Evolutionary conservation across 495 filamentous ascomycete species (phyloP).

Genomic region (Hyaloscypha hepaticicola): DNA sequence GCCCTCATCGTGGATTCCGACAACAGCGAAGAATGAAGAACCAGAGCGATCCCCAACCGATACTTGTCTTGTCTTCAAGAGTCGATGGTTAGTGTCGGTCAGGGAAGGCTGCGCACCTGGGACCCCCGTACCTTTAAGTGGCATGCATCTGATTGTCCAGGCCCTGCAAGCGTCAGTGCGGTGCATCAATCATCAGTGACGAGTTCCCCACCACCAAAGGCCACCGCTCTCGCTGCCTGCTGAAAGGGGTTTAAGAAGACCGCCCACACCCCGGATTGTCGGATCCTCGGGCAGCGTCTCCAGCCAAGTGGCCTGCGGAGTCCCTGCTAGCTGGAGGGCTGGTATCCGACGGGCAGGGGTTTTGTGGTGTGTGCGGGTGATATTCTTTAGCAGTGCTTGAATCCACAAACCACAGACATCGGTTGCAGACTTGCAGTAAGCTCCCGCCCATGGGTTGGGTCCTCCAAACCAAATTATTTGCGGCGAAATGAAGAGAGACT

Average conservation of each 20-base stretch:
- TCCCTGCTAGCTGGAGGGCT: not conserved
- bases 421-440: no score
- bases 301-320: slow-evolving; percentile 8
- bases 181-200: slow-evolving; percentile 1
- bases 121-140: slow-evolving; percentile 19
- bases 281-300: slow-evolving; percentile 30
- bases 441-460: not conserved
- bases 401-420: slow-evolving; percentile 3
- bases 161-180: slow-evolving; percentile 7
- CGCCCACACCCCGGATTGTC: slow-evolving; percentile 29
- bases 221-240: slow-evolving; percentile 1
- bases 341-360: not conserved
- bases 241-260: slow-evolving; percentile 20
- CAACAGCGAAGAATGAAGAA: not conserved
- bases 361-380: not conserved
- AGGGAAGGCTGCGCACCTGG: not conserved
- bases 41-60: not conserved
- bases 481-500: not conserved
- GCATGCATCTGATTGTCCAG: slow-evolving; percentile 9
- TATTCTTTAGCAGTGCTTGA: not conserved
- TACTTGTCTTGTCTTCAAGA: not conserved
- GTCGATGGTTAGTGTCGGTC: not conserved
- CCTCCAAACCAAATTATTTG: not conserved
- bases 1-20: not conserved
- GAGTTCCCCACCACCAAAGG: not conserved